Base-by-base conservation (phyloP, 768 basidiomycete species). In the Lentinula lateritia region DNA sequence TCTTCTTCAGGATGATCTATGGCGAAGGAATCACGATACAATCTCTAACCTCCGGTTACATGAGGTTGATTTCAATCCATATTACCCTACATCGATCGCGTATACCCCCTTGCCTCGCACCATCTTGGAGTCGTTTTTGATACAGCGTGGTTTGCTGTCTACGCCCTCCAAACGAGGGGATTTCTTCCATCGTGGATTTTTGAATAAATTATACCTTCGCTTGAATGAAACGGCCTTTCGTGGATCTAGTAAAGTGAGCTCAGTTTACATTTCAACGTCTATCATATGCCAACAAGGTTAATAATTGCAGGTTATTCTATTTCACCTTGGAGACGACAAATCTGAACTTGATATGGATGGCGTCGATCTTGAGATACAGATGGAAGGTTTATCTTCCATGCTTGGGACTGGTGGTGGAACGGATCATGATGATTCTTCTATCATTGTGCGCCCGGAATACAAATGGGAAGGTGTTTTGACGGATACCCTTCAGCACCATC, bases 171-270 rank as follows among this genome's bases (percentile, higher is more conserved):
- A 70, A 43, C 73, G 76, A 71, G 66, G 68, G 5, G 80, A 84
- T 58, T 81, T 83, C 57, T 81, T 89, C 64, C 80, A 88, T 65
- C 71, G 81, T 6, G 88, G 88, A 10, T 80, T 90, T 61, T 69
- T 92, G 65, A 91, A 91, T 73, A 87, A 86, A 68, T 67, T 92
- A 18, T 92, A 91, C 68, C 72, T 86, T 13, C 80, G 87, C 12
- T 72, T 92, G 69, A 88, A 90, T 67, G 86, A 90, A 61, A 80
- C 83, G 8, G 83, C 82, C 5, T 90, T 85, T 67, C 74, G 69
- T 58, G 79, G 80, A 58, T 83, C 83, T 5, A 75, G 74, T 41
- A 71, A 76, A 70, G 87, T 88, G 66, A 67, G 81, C 70, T 0
- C 15, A 18, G 13, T 50, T 43, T 5, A 5, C 5, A 13, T n/a